Evolutionary conservation across 345 rosid genomes (phyloP).

Genomic region (Hibiscus tridactylites): DNA sequence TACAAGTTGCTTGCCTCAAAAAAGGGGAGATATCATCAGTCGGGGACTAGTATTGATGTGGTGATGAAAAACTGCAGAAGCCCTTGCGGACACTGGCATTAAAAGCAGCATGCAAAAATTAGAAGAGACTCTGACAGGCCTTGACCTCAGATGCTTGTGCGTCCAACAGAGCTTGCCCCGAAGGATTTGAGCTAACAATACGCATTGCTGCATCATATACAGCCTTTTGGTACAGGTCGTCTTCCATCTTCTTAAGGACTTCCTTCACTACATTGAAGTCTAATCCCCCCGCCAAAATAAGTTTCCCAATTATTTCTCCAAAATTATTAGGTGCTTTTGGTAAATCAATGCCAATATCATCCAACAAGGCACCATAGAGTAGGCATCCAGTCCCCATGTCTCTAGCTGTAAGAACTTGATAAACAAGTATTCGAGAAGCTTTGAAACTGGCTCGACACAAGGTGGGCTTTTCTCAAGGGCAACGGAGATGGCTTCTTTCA

Average conservation of each 20-base stretch:
- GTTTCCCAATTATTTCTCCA: conserved; percentile 65
- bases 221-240: conserved; percentile 44
- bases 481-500: conserved; percentile 67
- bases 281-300: conserved; percentile 36
- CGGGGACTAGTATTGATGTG: neutral
- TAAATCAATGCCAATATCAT: conserved; percentile 79
- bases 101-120: conserved; percentile 9
- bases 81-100: neutral
- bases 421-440: conserved; percentile 44
- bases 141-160: conserved; percentile 53
- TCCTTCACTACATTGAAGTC: conserved; percentile 52
- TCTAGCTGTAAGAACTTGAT: conserved; percentile 33
- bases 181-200: conserved; percentile 26
- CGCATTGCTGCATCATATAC: conserved; percentile 46
- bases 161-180: conserved; percentile 34
- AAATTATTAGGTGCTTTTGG: conserved; percentile 75
- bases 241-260: conserved; percentile 58
- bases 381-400: conserved; percentile 63
- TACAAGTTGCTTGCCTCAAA: conserved; percentile 30
- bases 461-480: conserved; percentile 73
- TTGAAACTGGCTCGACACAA: conserved; percentile 35
- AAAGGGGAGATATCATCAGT: conserved; percentile 2
- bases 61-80: neutral
- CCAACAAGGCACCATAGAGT: conserved; percentile 58
- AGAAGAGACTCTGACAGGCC: conserved; percentile 51